A percentile compares a stretch with the other conserved stretches of the same genome.
Evolutionary conservation across 1,139 yeast species (phyloP).

Genomic region (Starmera stellimalicola): DNA sequence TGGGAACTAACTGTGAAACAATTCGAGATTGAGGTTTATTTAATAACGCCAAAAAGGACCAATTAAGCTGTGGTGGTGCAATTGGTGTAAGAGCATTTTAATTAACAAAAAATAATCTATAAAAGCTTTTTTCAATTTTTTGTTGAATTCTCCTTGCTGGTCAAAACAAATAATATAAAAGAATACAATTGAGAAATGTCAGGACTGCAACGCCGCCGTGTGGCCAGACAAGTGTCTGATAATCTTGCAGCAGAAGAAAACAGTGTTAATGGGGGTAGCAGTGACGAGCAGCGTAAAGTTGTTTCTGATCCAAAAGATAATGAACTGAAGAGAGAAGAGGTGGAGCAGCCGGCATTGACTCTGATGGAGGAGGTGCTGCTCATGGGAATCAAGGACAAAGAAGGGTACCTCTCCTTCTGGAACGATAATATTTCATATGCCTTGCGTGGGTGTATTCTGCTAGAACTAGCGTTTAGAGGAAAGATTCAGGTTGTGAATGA

Average conservation of each 20-base stretch:
- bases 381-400: slow-evolving; percentile 89
- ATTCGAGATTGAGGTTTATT: too few relatives aligned
- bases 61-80: too few relatives aligned
- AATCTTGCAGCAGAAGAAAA: slow-evolving; percentile 8
- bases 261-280: slow-evolving; percentile 3
- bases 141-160: slow-evolving; percentile 2
- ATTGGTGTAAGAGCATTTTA: too few relatives aligned
- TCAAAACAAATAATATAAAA: too few relatives aligned
- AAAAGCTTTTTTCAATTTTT: too few relatives aligned
- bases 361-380: slow-evolving; percentile 93
- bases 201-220: slow-evolving; percentile 40
- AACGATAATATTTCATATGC: slow-evolving; percentile 96
- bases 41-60: too few relatives aligned
- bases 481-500: slow-evolving; percentile 85
- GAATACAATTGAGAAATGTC: slow-evolving; percentile 18
- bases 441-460: slow-evolving; percentile 83
- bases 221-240: slow-evolving; percentile 20
- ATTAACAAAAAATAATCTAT: too few relatives aligned
- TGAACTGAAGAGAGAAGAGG: slow-evolving; percentile 22
- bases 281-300: slow-evolving; percentile 33
- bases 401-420: slow-evolving; percentile 96
- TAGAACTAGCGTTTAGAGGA: slow-evolving; percentile 88
- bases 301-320: slow-evolving; percentile 73
- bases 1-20: too few relatives aligned
- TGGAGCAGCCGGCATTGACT: slow-evolving; percentile 62